These are phyloP conservation scores for Metschnikowia cerradonensis DNA, from an alignment of 805 yeast genomes.

Conservation along the genomic window DNA sequence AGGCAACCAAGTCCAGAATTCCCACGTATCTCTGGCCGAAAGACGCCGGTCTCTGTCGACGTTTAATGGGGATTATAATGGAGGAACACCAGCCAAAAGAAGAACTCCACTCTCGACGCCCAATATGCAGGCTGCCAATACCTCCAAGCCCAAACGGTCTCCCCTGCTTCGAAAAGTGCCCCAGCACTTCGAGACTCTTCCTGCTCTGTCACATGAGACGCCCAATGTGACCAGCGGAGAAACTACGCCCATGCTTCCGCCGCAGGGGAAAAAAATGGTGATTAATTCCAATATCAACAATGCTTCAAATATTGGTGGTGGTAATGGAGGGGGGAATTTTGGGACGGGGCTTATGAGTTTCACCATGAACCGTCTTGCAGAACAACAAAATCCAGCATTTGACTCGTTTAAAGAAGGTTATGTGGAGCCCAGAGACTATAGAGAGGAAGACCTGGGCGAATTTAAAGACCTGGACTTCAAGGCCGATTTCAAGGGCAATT, in stretches of 20 bases:
- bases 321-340: background rate
- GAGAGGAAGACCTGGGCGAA: background rate
- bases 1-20: slow-evolving; percentile 2
- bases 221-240: slow-evolving; percentile 7
- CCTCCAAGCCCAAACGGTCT: slow-evolving; percentile 27
- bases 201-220: slow-evolving; percentile 22
- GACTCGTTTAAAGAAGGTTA: background rate
- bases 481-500: too few relatives aligned
- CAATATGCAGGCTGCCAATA: slow-evolving; percentile 24
- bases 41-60: slow-evolving; percentile 34
- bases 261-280: slow-evolving; percentile 29
- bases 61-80: slow-evolving; percentile 25
- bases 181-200: slow-evolving; percentile 17
- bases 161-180: slow-evolving; percentile 26
- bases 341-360: slow-evolving; percentile 43
- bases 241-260: slow-evolving; percentile 36
- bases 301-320: background rate
- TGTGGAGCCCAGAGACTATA: too few relatives aligned
- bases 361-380: slow-evolving; percentile 43
- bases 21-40: slow-evolving; percentile 9
- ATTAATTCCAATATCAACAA: slow-evolving; percentile 13
- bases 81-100: slow-evolving; percentile 25
- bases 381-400: slow-evolving; percentile 20
- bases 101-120: slow-evolving; percentile 46
- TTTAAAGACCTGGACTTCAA: background rate